Evolutionary conservation across 306 rosid species (phyloP).

Genomic region (Ormosia emarginata): DNA sequence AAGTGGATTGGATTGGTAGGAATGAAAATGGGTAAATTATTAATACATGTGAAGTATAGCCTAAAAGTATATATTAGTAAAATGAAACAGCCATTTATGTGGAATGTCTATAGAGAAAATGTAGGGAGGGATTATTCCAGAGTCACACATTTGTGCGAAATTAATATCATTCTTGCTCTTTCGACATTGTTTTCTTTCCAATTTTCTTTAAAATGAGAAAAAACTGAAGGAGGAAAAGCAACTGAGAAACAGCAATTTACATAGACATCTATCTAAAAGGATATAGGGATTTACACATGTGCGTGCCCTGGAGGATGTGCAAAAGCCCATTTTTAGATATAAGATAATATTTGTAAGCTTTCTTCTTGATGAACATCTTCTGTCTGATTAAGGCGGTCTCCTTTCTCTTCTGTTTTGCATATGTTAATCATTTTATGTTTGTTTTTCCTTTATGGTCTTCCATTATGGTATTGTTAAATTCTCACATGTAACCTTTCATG

Average conservation of each 20-base stretch:
- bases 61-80: neutral
- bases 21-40: neutral
- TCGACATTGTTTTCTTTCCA: neutral
- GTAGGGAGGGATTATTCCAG: neutral
- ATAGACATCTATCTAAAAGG: neutral
- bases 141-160: neutral
- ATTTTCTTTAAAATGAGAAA: neutral
- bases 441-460: neutral
- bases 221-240: neutral
- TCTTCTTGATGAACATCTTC: neutral
- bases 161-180: neutral
- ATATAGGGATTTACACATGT: neutral
- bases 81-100: neutral
- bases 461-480: neutral
- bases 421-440: neutral
- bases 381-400: neutral
- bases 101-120: neutral
- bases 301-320: neutral
- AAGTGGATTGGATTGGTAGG: neutral
- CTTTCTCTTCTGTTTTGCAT: neutral
- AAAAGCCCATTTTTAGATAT: neutral
- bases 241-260: neutral
- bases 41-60: neutral
- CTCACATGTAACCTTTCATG: neutral
- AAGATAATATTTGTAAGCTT: neutral